Evolutionary conservation across 176 grass and related monocot species (phyloP).

Genomic region (Musa acuminata): DNA sequence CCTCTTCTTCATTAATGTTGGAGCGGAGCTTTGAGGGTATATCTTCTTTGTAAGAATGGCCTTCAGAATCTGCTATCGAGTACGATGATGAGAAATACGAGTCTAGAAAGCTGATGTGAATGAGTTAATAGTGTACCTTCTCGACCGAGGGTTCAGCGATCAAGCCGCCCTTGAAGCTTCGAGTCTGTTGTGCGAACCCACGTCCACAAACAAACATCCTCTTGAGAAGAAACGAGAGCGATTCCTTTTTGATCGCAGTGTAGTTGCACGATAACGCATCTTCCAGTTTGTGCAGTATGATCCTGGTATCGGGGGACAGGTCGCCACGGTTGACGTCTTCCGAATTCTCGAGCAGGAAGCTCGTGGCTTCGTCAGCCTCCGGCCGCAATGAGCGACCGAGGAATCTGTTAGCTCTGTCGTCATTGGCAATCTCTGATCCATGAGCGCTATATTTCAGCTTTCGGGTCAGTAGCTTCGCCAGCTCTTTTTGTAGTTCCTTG

Average conservation of each 20-base stretch:
- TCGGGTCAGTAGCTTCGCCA: constrained; percentile 34
- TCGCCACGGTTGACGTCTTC: constrained; percentile 27
- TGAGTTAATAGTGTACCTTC: constrained; percentile 33
- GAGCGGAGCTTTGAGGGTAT: constrained; percentile 13
- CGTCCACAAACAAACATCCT: constrained; percentile 38
- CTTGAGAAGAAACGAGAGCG: constrained; percentile 45
- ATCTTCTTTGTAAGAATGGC: constrained; percentile 52
- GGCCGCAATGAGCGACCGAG: background rate
- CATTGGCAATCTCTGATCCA: background rate
- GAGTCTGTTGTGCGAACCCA: constrained; percentile 31
- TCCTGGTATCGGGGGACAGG: constrained; percentile 26
- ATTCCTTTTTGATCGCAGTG: constrained; percentile 40
- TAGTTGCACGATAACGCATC: constrained; percentile 32
- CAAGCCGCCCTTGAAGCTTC: constrained; percentile 23
- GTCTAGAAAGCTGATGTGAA: too few relatives aligned
- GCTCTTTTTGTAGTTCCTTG: constrained; percentile 58
- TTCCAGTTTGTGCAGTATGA: constrained; percentile 39
- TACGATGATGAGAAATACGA: background rate
- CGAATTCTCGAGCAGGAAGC: constrained; percentile 4
- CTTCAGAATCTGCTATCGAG: constrained; percentile 36
- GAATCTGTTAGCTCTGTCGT: background rate
- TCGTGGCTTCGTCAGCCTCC: background rate
- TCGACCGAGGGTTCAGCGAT: constrained; percentile 66
- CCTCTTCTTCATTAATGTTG: constrained; percentile 13
- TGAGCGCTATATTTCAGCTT: background rate